Evolutionary conservation across 1,139 yeast species (phyloP).

Genomic region (Yamadazyma sp.): DNA sequence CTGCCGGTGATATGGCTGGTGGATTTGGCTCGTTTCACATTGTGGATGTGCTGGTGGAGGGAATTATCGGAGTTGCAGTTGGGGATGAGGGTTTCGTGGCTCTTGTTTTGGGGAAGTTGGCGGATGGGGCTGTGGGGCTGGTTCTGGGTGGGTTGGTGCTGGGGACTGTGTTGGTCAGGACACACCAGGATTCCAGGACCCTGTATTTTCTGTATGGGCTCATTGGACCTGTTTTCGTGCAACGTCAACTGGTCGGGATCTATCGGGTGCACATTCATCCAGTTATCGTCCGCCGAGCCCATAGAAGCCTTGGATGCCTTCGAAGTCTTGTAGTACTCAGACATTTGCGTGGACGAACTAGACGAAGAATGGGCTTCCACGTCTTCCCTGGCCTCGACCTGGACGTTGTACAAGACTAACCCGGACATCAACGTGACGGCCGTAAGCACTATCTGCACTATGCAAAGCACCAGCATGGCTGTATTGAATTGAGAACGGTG

Average conservation of each 20-base stretch:
- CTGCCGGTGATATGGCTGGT: slow-evolving; percentile 21
- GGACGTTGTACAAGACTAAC: slow-evolving; percentile 2
- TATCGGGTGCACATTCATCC: slow-evolving; percentile 14
- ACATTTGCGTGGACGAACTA: too few relatives aligned
- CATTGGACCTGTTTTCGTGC: slow-evolving; percentile 9
- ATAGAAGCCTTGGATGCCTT: too few relatives aligned
- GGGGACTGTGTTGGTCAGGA: background rate
- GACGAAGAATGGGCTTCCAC: too few relatives aligned
- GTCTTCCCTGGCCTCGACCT: background rate
- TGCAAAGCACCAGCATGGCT: slow-evolving; percentile 4
- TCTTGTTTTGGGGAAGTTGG: slow-evolving; percentile 5
- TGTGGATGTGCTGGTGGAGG: slow-evolving; percentile 5
- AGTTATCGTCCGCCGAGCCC: slow-evolving; percentile 12
- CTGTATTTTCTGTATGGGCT: background rate
- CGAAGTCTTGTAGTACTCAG: slow-evolving; percentile 2
- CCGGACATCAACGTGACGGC: slow-evolving; percentile 5
- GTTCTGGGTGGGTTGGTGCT: background rate
- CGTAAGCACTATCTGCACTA: slow-evolving; percentile 4
- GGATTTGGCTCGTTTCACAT: slow-evolving; percentile 27
- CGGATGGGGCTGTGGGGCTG: background rate
- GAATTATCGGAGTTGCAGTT: slow-evolving; percentile 15
- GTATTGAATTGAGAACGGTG: background rate
- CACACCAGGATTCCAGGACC: background rate
- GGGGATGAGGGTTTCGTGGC: slow-evolving; percentile 16
- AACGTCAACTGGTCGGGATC: background rate